Evolutionary conservation across 192 early-diverging fungal genomes (phyloP).

Genomic region (Umbelopsis sp.): DNA sequence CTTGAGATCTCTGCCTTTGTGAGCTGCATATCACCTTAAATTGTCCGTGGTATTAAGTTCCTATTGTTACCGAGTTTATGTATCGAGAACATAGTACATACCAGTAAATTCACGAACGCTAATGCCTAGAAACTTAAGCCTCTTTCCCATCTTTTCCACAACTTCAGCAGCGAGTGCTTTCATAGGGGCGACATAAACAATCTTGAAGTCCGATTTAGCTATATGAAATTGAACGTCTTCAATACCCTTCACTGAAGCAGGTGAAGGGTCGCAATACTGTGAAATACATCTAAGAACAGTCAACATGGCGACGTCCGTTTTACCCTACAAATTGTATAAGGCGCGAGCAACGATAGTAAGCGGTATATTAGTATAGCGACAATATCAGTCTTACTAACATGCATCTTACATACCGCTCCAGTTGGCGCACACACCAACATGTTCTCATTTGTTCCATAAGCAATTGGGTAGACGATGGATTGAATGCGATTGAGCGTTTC

Average conservation of each 20-base stretch:
- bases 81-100: not conserved
- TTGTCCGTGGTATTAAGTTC: no score
- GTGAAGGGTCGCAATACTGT: slow-evolving; percentile 72
- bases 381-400: not conserved
- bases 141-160: slow-evolving; percentile 83
- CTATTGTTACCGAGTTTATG: not conserved
- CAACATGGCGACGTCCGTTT: slow-evolving; percentile 97
- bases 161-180: slow-evolving; percentile 99
- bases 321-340: slow-evolving; percentile 58
- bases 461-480: slow-evolving; percentile 83
- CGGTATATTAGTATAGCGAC: not conserved
- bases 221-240: slow-evolving; percentile 40
- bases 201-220: slow-evolving; percentile 91
- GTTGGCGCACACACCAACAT: slow-evolving; percentile 98
- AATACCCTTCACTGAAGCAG: slow-evolving; percentile 77
- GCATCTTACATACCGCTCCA: slow-evolving; percentile 58
- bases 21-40: slow-evolving; percentile 76
- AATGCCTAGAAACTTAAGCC: slow-evolving; percentile 78
- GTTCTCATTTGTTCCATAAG: slow-evolving; percentile 89
- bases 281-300: slow-evolving; percentile 90
- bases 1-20: slow-evolving; percentile 97
- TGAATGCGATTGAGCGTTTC: slow-evolving; percentile 87
- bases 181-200: slow-evolving; percentile 99
- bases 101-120: slow-evolving; percentile 97
- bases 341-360: not conserved